Evolutionary conservation across 163 green algal species (phyloP).

Genomic region (Chlamydomonas reinhardtii): DNA sequence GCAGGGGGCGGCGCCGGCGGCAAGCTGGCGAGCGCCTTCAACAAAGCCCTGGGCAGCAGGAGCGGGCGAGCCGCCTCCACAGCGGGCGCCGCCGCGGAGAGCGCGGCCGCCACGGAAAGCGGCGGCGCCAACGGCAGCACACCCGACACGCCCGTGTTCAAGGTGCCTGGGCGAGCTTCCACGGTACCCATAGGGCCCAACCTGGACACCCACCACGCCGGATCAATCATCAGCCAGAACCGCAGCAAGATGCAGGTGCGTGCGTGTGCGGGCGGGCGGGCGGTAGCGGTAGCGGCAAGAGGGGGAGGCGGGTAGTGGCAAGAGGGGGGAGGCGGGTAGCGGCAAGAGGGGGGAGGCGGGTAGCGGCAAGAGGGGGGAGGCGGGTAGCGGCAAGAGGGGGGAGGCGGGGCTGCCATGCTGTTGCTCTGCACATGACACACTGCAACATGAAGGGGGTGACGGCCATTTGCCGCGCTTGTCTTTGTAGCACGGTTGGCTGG

Average conservation of each 20-base stretch:
- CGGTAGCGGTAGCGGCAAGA: no score
- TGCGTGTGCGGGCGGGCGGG: background rate
- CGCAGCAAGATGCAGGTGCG: background rate
- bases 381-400: no score
- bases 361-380: no score
- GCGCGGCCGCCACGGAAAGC: background rate
- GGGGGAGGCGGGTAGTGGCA: no score
- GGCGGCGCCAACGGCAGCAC: background rate
- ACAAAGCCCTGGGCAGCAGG: background rate
- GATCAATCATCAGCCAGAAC: background rate
- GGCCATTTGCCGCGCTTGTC: no score
- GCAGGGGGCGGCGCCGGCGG: background rate
- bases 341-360: no score
- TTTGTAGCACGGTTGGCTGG: no score
- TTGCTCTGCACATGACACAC: no score
- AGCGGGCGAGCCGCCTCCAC: background rate
- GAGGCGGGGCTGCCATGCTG: no score
- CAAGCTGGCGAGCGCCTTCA: background rate
- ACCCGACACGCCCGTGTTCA: background rate
- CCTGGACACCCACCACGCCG: background rate
- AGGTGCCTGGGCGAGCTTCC: background rate
- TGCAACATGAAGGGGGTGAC: no score
- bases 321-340: no score
- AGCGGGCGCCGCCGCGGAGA: background rate
- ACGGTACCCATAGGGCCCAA: conserved; percentile 4